Conservation (phyloP, 805 yeast genomes). For the Candida dendrica region DNA sequence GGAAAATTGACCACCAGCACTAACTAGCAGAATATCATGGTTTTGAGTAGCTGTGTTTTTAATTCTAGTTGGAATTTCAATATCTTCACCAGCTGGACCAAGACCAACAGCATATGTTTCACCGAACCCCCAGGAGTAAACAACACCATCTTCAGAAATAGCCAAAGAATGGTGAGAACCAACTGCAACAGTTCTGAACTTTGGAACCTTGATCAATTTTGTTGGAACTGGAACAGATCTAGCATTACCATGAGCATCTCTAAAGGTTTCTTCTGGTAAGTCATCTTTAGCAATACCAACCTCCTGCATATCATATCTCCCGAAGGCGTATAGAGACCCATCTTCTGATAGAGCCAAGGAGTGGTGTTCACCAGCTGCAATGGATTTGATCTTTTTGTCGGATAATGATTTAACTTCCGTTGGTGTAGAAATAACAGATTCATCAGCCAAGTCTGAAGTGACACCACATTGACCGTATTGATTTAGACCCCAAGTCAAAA, state of each 20-base stretch:
- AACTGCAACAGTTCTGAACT: constrained; percentile 53
- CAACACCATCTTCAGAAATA: constrained; percentile 73
- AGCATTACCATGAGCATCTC: constrained; percentile 71
- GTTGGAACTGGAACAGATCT: constrained; percentile 87
- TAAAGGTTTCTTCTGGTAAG: constrained; percentile 67
- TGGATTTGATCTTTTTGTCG: constrained; percentile 45
- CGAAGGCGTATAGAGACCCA: constrained; percentile 80
- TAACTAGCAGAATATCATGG: constrained; percentile 60
- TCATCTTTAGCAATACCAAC: constrained; percentile 66
- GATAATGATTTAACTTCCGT: constrained; percentile 62
- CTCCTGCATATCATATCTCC: constrained; percentile 91
- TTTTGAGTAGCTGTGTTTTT: constrained; percentile 89
- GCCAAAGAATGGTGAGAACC: constrained; percentile 95
- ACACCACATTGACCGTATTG: constrained; percentile 96
- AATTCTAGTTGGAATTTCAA: constrained; percentile 81
- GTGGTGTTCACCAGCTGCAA: constrained; percentile 95
- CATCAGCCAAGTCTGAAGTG: constrained; percentile 73
- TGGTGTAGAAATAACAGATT: constrained; percentile 73
- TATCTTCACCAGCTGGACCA: constrained; percentile 83
- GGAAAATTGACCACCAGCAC: constrained; percentile 97
- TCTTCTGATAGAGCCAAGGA: constrained; percentile 63
- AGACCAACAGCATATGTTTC: constrained; percentile 95
- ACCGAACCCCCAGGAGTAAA: constrained; percentile 96
- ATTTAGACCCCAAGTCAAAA: constrained; percentile 90
- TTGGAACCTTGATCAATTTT: constrained; percentile 49